phyloP scores from a whole-genome alignment of 1,284 basidiomycete species.

The Irpex rosettiformis region DNA sequence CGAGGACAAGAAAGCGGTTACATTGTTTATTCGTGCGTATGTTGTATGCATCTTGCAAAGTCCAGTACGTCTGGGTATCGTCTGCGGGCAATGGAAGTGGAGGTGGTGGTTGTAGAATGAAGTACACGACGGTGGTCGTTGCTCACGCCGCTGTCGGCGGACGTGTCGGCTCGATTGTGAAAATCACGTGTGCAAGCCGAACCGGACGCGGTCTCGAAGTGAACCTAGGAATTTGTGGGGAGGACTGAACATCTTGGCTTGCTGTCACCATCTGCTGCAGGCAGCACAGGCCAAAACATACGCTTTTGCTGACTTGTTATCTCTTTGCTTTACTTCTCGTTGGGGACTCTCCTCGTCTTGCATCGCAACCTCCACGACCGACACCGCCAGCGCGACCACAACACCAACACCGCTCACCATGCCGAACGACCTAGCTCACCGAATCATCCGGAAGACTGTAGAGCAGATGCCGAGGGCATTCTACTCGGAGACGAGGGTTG shows the following conservation, averaged over 20 bases:
- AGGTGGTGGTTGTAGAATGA: not conserved
- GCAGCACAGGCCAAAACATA: not conserved
- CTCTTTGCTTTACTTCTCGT: not conserved
- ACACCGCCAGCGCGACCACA: not conserved
- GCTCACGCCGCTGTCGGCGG: not conserved
- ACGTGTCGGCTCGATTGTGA: not conserved
- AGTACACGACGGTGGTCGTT: not conserved
- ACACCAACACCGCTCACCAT: not conserved
- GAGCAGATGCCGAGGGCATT: constrained; percentile 77
- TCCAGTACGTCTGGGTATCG: not conserved
- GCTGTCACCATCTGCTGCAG: not conserved
- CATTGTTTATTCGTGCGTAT: constrained; percentile 67
- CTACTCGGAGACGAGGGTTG: constrained; percentile 81
- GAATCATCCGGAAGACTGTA: constrained; percentile 65
- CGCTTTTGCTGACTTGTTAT: not conserved
- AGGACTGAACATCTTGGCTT: not conserved
- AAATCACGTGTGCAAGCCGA: not conserved
- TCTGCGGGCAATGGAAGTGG: not conserved
- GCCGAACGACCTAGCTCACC: constrained; percentile 42
- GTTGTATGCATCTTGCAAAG: constrained; percentile 58
- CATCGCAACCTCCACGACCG: not conserved
- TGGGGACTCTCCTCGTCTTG: not conserved
- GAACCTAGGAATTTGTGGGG: constrained; percentile 4
- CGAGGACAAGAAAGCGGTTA: constrained; percentile 73
- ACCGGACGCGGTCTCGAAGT: not conserved